Conservation (phyloP, 495 filamentous ascomycete genomes). For the Chaetomium fimeti region DNA sequence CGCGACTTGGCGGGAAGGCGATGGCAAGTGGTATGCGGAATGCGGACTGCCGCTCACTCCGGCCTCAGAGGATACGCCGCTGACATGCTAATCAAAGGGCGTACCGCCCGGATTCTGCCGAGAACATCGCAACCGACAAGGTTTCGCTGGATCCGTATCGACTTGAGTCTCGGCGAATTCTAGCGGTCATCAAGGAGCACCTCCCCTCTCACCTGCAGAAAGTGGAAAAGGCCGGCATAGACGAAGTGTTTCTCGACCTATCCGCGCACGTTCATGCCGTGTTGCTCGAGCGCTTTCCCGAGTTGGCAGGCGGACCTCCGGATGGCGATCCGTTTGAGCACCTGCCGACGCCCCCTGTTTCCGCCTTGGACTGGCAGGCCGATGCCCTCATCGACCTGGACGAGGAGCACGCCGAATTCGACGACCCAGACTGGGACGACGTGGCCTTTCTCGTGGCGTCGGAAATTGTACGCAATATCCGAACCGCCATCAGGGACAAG, state of each 20-base stretch:
- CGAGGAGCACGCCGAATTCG: conserved; percentile 66
- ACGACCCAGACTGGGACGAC: conserved; percentile 95
- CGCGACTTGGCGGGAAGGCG: conserved; percentile 90
- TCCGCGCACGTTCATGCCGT: conserved; percentile 75
- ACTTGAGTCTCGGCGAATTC: conserved; percentile 76
- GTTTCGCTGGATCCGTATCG: conserved; percentile 92
- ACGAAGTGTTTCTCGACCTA: conserved; percentile 90
- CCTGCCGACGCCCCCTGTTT: conserved; percentile 71
- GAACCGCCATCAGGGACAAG: conserved; percentile 54
- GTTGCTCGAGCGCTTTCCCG: conserved; percentile 75
- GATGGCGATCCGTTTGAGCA: conserved; percentile 69
- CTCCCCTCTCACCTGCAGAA: conserved; percentile 61
- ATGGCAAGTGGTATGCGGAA: conserved; percentile 61
- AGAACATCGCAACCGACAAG: conserved; percentile 82
- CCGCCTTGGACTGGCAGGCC: conserved; percentile 75
- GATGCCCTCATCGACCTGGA: conserved; percentile 79
- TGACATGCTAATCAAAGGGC: conserved; percentile 45
- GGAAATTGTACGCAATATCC: conserved; percentile 79
- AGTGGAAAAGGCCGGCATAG: conserved; percentile 88
- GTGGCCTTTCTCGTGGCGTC: conserved; percentile 80
- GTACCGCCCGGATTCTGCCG: conserved; percentile 75
- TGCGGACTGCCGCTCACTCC: background rate
- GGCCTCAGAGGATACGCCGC: background rate
- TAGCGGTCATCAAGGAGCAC: conserved; percentile 75
- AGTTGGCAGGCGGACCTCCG: conserved; percentile 60